Conservation (phyloP, 192 early-diverging fungal species). For the Backusella australiensis region DNA sequence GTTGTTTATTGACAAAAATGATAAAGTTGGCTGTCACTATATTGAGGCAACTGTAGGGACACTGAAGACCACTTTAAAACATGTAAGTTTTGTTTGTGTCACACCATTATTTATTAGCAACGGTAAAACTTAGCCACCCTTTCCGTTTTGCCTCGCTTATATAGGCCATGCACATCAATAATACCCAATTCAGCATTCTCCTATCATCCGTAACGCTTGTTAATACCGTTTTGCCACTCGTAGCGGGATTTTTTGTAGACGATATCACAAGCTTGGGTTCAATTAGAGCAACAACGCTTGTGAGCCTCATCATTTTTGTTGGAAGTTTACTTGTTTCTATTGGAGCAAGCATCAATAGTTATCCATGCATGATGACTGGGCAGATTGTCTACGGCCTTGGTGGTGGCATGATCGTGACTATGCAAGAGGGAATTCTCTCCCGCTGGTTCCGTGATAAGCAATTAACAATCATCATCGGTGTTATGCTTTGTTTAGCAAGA, state of each 20-base stretch:
- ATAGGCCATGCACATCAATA: slow-evolving; percentile 57
- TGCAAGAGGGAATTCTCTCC: slow-evolving; percentile 74
- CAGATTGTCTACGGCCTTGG: slow-evolving; percentile 64
- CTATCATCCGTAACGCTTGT: slow-evolving; percentile 59
- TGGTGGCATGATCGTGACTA: slow-evolving; percentile 66
- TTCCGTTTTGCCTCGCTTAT: slow-evolving; percentile 1
- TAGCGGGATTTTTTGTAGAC: slow-evolving; percentile 59
- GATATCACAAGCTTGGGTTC: slow-evolving; percentile 46
- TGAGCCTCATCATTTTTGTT: slow-evolving; percentile 51
- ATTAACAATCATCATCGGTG: slow-evolving; percentile 64
- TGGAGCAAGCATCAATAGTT: slow-evolving; percentile 40
- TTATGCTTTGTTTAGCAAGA: slow-evolving; percentile 65
- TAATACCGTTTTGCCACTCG: slow-evolving; percentile 55
- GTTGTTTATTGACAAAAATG: slow-evolving; percentile 3
- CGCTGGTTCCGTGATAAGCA: slow-evolving; percentile 73
- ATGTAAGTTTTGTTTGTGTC: slow-evolving; percentile 17
- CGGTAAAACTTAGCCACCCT: not conserved
- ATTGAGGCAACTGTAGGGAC: slow-evolving; percentile 25
- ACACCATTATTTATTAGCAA: not conserved
- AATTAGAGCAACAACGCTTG: slow-evolving; percentile 45
- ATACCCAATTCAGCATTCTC: slow-evolving; percentile 62
- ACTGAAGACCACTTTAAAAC: slow-evolving; percentile 24
- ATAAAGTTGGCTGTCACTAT: slow-evolving; percentile 22
- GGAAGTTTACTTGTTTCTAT: slow-evolving; percentile 52
- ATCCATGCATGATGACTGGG: slow-evolving; percentile 54